Percentiles rank a stretch among this genome's conserved stretches.
These are phyloP conservation scores for Beauveria pseudobassiana DNA, from an alignment of 2,329 filamentous ascomycete species.

Conservation along the genomic window DNA sequence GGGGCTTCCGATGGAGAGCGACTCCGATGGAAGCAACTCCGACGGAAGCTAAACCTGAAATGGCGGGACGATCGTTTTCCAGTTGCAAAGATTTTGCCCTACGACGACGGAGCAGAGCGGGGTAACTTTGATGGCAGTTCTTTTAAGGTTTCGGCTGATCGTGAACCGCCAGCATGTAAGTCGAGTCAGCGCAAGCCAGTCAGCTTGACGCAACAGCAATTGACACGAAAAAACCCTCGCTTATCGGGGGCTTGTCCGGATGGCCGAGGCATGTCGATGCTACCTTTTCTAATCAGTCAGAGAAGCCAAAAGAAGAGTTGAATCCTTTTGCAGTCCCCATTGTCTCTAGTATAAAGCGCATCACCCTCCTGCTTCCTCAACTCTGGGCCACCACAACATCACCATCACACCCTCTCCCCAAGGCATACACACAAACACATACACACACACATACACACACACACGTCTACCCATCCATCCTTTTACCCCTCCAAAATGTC, in stretches of 20 bases:
- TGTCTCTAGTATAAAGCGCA: not conserved
- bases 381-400: not conserved
- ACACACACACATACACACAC: not conserved
- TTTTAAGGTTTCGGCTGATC: not conserved
- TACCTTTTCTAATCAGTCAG: not conserved
- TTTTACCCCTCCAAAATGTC: not conserved
- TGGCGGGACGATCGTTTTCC: not conserved
- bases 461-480: not conserved
- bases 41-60: constrained; percentile 7
- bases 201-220: no score
- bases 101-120: no score
- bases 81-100: not conserved
- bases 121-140: not conserved
- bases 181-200: no score
- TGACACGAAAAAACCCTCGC: no score
- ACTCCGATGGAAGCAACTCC: constrained; percentile 4
- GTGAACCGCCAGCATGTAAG: not conserved
- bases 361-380: not conserved
- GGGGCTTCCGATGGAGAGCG: not conserved
- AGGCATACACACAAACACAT: no score
- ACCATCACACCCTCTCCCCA: not conserved
- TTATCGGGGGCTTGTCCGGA: not conserved
- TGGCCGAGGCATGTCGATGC: not conserved
- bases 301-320: not conserved
- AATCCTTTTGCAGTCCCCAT: not conserved